These are phyloP conservation scores for Kurtzmaniella quercitrusa DNA, from an alignment of 1,139 yeast species.

Conservation along the genomic window DNA sequence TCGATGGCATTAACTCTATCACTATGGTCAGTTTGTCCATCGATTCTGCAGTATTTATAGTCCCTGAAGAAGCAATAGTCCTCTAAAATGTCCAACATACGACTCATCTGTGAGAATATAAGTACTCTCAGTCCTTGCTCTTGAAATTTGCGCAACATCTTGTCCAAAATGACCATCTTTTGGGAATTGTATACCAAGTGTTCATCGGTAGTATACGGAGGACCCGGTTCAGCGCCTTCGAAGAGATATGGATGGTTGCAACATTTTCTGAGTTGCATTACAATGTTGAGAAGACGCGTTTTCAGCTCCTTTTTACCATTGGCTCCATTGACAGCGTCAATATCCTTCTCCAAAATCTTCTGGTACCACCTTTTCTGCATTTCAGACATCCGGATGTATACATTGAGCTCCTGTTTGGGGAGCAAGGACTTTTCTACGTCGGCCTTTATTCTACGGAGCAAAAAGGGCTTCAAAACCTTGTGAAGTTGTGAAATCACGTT, in stretches of 20 bases:
- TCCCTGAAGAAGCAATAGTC: constrained; percentile 87
- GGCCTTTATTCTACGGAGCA: constrained; percentile 82
- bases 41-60: constrained; percentile 86
- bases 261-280: constrained; percentile 94
- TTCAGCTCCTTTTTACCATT: constrained; percentile 87
- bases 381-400: constrained; percentile 89
- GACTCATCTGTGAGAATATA: constrained; percentile 93
- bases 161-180: constrained; percentile 85
- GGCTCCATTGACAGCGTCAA: constrained; percentile 94
- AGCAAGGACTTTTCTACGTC: constrained; percentile 89
- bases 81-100: constrained; percentile 85
- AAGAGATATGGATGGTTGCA: constrained; percentile 96
- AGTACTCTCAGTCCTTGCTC: constrained; percentile 83
- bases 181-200: constrained; percentile 86
- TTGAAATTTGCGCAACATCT: constrained; percentile 66
- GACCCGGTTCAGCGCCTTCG: constrained; percentile 99
- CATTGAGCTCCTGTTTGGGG: constrained; percentile 86
- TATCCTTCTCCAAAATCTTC: constrained; percentile 82
- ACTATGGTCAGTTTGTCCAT: constrained; percentile 92
- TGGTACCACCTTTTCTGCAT: constrained; percentile 95
- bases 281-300: constrained; percentile 84
- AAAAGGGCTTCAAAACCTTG: constrained; percentile 79
- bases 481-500: constrained; percentile 80
- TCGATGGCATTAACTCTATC: constrained; percentile 92
- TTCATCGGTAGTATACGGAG: constrained; percentile 95